Evolutionary conservation across 371 early-diverging fungal species (phyloP), one percentile per base, ranked within the genome.

Genomic region (Apophysomyces elegans): DNA sequence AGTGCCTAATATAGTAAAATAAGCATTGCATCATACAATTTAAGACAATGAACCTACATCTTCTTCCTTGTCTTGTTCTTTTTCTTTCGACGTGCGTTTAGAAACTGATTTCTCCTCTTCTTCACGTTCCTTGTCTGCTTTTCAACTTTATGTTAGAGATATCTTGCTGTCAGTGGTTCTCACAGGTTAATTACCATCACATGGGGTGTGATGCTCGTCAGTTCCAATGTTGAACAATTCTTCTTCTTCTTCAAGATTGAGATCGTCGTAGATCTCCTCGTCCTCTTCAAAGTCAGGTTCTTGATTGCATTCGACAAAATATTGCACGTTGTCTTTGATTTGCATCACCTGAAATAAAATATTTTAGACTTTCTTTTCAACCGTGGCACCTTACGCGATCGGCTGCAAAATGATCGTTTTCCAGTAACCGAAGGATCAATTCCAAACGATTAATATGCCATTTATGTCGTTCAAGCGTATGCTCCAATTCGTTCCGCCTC

Each of bases 281-380:
- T 96, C 92, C 68, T 97, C 97, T 47, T 87, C 90, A 78, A 94
- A 96, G 68, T 94, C 95, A 21, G 90, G 91, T 14, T 96, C 94
- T 77, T 90, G 87, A 78, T 95, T 95, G 62, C 75, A 77, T 47
- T 97, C 96, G 1, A 96, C 90, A 73, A 97, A 98, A 72, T 95
- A 96, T 47, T 89, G 86, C 14, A 98, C 90, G 59, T 90, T 88
- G 43, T 97, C 98, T 71, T 91, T 86, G 69, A 97, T 89, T 26
- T 67, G 84, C 72, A 82, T 70, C 32, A 92, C 89, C 89, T 92
- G 70, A 35, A 44, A n/a, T 62, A 9, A 54, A 47, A 21, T n/a
- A 59, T 45, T 46, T 46, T 58, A 18, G 47, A 38, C 7, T 26
- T 6, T 7, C 62, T 13, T 46, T 21, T 32, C 37, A 11, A 21